Base-by-base conservation (phyloP, 2,329 filamentous ascomycete genomes). In the Botrytis cinerea region DNA sequence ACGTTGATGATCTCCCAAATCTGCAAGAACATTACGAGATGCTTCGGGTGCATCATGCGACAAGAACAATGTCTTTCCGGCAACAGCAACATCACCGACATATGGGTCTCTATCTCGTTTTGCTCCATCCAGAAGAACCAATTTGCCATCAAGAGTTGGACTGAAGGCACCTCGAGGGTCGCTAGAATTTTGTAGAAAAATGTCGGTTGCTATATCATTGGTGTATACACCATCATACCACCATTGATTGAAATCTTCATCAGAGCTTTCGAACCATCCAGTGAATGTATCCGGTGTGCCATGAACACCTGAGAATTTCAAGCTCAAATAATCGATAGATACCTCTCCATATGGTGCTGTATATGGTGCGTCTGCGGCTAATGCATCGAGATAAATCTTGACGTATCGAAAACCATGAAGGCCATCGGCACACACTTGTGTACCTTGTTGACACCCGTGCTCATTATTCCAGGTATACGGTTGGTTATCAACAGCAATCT, bases 141-240 rank as follows among this genome's bases (percentile, higher is more conserved):
- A 76, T 72, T 86, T 87, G 0, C 83, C 84, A 25, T 84, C 73
- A 2, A 88, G 80, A 1, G 82, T 82, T 4, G 83, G 80, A 67
- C 84, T 86, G 1, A 78, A 80, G 5, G 85, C 85, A 28, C 81
- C 78, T 57, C 86, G 80, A 4, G 86, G 85, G 73, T 88, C 86
- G 0, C 85, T 86, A 75, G 87, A 82, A 75, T 87, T 85, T 28
- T 78, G 80, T 0, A 80, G 79, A 77, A 88, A 87, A 6, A 80
- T 77, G 73, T 85, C 85, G 3, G 82, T 86, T 66, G 83, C 82
- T 74, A 86, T 81, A 74, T 87, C 86, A 63, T 84, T 85, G 1
- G 86, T 87, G 75, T 88, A 87, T 0, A 86, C 84, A 7, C 83
- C 85, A 75, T 87, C 85, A 75, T 83, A 87, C 86, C 86, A 88